phyloP scores from a whole-genome alignment of 2,329 filamentous ascomycete genomes.

The Fusarium mexicanum region DNA sequence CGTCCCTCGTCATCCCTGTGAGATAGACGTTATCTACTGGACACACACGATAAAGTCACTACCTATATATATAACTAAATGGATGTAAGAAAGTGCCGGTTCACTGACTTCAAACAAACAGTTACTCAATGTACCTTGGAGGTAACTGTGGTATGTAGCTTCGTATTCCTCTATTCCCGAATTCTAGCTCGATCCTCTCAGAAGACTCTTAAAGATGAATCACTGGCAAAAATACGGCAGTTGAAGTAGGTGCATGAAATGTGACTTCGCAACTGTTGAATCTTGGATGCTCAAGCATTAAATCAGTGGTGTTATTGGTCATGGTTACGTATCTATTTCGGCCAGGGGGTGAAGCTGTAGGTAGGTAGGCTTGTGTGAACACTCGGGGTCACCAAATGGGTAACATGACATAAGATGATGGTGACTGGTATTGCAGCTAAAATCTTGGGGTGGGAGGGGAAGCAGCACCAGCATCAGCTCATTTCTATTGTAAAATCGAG shows the following conservation, averaged over 20 bases:
- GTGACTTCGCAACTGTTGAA: constrained; percentile 20
- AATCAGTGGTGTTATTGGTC: constrained; percentile 20
- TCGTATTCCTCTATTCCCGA: not conserved
- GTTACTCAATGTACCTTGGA: constrained; percentile 15
- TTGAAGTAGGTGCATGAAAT: constrained; percentile 29
- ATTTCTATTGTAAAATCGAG: constrained; percentile 27
- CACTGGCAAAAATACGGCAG: constrained; percentile 28
- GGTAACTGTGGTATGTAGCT: constrained; percentile 22
- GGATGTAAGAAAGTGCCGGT: constrained; percentile 5
- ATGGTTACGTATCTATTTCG: constrained; percentile 16
- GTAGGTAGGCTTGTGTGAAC: constrained; percentile 8
- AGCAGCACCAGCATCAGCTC: constrained; percentile 32
- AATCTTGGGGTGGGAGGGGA: constrained; percentile 10
- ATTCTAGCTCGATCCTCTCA: not conserved
- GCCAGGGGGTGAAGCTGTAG: constrained; percentile 20
- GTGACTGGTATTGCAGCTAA: not conserved
- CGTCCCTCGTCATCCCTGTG: constrained; percentile 5
- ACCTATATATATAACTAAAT: not conserved
- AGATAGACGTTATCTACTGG: not conserved
- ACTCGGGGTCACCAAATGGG: not conserved
- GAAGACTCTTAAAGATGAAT: constrained; percentile 11
- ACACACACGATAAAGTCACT: not conserved
- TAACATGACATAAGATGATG: constrained; percentile 3
- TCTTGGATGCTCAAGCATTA: constrained; percentile 1
- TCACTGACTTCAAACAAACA: constrained; percentile 10